These are phyloP conservation scores for Irpex rosettiformis DNA, from an alignment of 1,284 basidiomycete genomes.

Conservation along the genomic window DNA sequence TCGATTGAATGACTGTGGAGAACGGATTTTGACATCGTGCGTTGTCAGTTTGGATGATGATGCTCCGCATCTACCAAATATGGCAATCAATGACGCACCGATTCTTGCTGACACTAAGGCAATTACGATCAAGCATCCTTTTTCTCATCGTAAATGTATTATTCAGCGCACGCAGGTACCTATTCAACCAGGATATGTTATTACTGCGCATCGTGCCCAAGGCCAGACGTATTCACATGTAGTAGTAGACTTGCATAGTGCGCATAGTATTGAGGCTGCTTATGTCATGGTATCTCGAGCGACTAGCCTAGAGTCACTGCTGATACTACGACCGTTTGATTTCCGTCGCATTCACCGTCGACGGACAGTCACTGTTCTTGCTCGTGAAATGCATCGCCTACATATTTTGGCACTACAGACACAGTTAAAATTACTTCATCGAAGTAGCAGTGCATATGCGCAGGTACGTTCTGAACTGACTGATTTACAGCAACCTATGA, in stretches of 20 bases:
- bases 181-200: neutral
- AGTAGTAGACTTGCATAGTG: neutral
- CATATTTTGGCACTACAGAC: neutral
- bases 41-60: neutral
- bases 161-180: neutral
- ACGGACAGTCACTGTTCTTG: neutral
- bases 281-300: neutral
- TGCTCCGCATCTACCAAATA: neutral
- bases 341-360: neutral
- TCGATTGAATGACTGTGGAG: neutral
- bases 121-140: neutral
- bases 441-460: too few species aligned
- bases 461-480: too few species aligned
- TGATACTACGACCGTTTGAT: neutral
- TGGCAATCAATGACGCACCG: neutral
- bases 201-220: neutral
- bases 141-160: neutral
- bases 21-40: neutral
- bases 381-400: neutral
- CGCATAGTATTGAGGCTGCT: neutral
- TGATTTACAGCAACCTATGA: too few species aligned
- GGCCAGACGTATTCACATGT: neutral
- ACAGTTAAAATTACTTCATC: too few species aligned
- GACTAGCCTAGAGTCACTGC: neutral
- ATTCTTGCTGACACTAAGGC: neutral